These are phyloP conservation scores for Metarhizium anisopliae DNA, from an alignment of 2,329 filamentous ascomycete genomes.

Conservation along the genomic window DNA sequence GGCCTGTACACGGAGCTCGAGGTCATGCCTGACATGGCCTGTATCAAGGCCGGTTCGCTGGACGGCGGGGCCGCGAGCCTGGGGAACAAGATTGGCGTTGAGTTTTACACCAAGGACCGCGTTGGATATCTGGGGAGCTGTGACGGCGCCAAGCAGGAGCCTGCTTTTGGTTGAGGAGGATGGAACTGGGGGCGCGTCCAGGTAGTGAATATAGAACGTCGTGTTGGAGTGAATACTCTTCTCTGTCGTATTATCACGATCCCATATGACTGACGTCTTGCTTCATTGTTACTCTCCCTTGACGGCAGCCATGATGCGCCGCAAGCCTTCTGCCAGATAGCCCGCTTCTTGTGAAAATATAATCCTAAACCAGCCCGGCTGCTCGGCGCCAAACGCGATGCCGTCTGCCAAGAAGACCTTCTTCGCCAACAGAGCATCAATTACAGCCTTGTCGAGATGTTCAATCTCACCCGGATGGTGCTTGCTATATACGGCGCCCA, in stretches of 20 bases:
- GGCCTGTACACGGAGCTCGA: constrained; percentile 43
- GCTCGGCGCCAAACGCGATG: constrained; percentile 26
- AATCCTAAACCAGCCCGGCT: constrained; percentile 29
- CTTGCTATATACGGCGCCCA: constrained; percentile 23
- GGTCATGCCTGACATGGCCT: constrained; percentile 39
- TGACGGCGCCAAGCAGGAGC: constrained; percentile 19
- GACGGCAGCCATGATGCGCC: constrained; percentile 1
- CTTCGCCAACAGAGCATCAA: constrained; percentile 18
- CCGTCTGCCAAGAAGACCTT: constrained; percentile 28
- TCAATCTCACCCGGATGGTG: constrained; percentile 9
- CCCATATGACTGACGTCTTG: no score
- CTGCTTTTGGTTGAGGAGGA: constrained; percentile 1
- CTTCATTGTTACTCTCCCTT: background rate
- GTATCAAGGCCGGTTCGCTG: constrained; percentile 42
- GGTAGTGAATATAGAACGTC: background rate
- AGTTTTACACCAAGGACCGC: constrained; percentile 44
- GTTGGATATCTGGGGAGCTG: constrained; percentile 31
- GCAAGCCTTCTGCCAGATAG: constrained; percentile 19
- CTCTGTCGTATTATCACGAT: background rate
- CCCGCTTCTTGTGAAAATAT: constrained; percentile 26
- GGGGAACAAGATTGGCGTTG: constrained; percentile 33
- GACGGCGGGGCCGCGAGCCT: constrained; percentile 37
- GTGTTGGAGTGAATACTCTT: background rate
- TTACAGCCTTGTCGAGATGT: constrained; percentile 18
- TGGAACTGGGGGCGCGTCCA: no score